Percentiles rank a stretch among this genome's conserved stretches.
phyloP scores from a whole-genome alignment of 2,329 filamentous ascomycete species.

The Elsinoe fawcettii region DNA sequence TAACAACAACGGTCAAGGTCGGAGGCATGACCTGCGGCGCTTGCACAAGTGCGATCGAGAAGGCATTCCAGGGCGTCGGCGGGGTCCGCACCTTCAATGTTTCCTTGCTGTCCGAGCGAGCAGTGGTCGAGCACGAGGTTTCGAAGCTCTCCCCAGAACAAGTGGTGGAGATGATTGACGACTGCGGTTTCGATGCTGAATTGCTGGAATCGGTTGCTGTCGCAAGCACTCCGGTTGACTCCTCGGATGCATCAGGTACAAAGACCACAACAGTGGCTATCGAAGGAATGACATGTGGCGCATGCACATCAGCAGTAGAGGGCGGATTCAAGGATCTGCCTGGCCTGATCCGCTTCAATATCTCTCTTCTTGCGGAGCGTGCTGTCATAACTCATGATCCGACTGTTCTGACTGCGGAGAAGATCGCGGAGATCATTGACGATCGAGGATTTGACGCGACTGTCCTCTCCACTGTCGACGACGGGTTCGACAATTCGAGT shows the following conservation, averaged over 20 bases:
- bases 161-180: conserved; percentile 80
- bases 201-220: conserved; percentile 57
- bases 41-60: conserved; percentile 92
- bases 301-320: conserved; percentile 88
- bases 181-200: conserved; percentile 83
- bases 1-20: conserved; percentile 82
- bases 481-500: conserved; percentile 51
- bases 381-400: conserved; percentile 81
- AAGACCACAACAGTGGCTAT: conserved; percentile 76
- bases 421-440: conserved; percentile 77
- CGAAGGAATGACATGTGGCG: conserved; percentile 95
- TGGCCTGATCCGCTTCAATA: conserved; percentile 83
- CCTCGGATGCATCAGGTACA: conserved; percentile 31
- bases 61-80: conserved; percentile 72
- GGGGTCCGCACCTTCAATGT: conserved; percentile 84
- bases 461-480: conserved; percentile 63
- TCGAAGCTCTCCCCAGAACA: conserved; percentile 63
- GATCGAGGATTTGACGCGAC: conserved; percentile 82
- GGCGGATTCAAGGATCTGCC: conserved; percentile 68
- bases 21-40: conserved; percentile 84
- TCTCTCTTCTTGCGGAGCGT: conserved; percentile 85
- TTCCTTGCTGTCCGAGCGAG: conserved; percentile 88
- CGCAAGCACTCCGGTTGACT: conserved; percentile 16
- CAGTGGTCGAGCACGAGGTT: conserved; percentile 87
- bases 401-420: conserved; percentile 58